phyloP scores from a whole-genome alignment of 768 basidiomycete genomes.

The Termitomyces heimii region DNA sequence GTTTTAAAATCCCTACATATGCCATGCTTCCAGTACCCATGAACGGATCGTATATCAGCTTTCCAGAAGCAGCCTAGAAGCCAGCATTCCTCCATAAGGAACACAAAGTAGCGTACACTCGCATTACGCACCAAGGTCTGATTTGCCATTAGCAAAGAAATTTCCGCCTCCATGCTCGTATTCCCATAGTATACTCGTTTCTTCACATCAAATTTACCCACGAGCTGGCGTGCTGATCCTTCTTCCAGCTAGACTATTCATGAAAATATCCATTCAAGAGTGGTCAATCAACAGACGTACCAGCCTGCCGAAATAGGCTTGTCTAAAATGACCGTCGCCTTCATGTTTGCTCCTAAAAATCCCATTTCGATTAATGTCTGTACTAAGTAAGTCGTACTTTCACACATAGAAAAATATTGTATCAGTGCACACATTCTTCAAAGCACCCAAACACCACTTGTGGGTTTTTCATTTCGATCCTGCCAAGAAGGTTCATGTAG shows the following conservation, averaged over 20 bases:
- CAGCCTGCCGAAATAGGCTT: conserved; percentile 83
- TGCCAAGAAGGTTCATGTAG: conserved; percentile 80
- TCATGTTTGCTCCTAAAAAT: conserved; percentile 42
- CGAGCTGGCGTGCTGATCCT: conserved; percentile 62
- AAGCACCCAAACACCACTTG: conserved; percentile 69
- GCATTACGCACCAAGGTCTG: conserved; percentile 69
- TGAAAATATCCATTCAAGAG: background rate
- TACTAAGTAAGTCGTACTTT: background rate
- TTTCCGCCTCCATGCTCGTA: conserved; percentile 96
- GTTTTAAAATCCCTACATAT: conserved; percentile 45
- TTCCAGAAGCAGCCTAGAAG: conserved; percentile 76
- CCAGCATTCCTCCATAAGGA: background rate
- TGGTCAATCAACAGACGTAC: conserved; percentile 37
- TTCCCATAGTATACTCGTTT: conserved; percentile 89
- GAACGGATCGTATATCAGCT: conserved; percentile 93
- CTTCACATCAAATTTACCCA: conserved; percentile 79
- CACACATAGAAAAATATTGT: background rate
- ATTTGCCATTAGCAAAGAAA: conserved; percentile 94
- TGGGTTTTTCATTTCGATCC: conserved; percentile 76
- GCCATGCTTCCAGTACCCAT: conserved; percentile 90
- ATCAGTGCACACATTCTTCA: conserved; percentile 72
- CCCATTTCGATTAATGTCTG: conserved; percentile 48
- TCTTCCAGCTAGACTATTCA: conserved; percentile 37
- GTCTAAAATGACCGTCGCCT: conserved; percentile 61
- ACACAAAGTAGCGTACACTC: background rate